Evolutionary conservation across 2,329 filamentous ascomycete genomes (phyloP).

Genomic region (Monosporascus cannonballus): DNA sequence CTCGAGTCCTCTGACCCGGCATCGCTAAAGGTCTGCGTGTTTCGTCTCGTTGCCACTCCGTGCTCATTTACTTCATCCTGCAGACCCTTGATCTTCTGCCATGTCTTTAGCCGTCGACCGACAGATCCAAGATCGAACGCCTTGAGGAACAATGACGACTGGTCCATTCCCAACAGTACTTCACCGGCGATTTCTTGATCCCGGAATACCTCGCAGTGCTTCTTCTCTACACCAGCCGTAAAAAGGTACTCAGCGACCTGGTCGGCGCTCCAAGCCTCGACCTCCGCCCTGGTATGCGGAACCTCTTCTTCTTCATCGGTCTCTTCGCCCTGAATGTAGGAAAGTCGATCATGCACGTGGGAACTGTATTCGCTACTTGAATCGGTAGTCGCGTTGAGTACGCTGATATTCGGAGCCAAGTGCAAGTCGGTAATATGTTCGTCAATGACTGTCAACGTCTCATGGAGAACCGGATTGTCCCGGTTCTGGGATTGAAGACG

Average conservation of each 20-base stretch:
- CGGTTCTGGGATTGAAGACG: constrained; percentile 41
- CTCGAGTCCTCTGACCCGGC: constrained; percentile 48
- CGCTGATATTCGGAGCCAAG: constrained; percentile 46
- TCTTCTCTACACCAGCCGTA: constrained; percentile 75
- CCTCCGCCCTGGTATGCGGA: constrained; percentile 63
- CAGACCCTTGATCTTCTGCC: constrained; percentile 90
- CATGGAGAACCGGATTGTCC: constrained; percentile 68
- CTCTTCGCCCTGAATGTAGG: constrained; percentile 90
- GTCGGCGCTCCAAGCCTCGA: constrained; percentile 71
- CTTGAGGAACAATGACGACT: constrained; percentile 90
- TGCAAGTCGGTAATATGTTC: constrained; percentile 90
- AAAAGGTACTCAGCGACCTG: constrained; percentile 88
- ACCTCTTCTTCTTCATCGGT: constrained; percentile 86
- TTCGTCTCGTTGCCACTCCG: constrained; percentile 38
- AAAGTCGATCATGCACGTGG: constrained; percentile 68
- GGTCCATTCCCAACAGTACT: constrained; percentile 89
- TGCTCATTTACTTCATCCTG: constrained; percentile 75
- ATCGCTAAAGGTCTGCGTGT: constrained; percentile 53
- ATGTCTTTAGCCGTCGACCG: constrained; percentile 82
- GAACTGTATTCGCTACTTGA: constrained; percentile 89
- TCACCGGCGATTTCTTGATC: constrained; percentile 96
- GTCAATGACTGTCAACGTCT: constrained; percentile 92
- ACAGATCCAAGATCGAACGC: constrained; percentile 91
- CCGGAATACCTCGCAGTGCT: constrained; percentile 88
- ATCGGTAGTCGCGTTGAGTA: constrained; percentile 56